phyloP scores from a whole-genome alignment of 2,329 filamentous ascomycete genomes.

The Nemania bipapillata region DNA sequence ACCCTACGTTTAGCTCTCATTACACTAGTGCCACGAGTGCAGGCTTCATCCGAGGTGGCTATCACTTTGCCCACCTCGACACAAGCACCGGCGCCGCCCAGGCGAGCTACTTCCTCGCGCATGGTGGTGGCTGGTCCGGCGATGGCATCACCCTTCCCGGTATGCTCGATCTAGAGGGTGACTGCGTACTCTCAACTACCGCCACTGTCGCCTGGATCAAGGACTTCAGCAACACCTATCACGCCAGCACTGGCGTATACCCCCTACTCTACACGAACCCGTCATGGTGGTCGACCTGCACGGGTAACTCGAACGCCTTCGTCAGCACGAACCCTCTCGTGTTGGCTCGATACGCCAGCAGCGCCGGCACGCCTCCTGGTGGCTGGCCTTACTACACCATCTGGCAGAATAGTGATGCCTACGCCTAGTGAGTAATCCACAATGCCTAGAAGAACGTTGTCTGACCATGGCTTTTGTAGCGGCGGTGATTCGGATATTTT shows the following conservation, averaged over 20 bases:
- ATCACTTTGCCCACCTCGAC: constrained; percentile 65
- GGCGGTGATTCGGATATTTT: constrained; percentile 66
- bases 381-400: constrained; percentile 65
- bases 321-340: constrained; percentile 59
- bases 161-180: constrained; percentile 66
- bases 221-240: constrained; percentile 64
- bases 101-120: constrained; percentile 62
- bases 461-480: neutral
- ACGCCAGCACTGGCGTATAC: constrained; percentile 58
- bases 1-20: constrained; percentile 60
- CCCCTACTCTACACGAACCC: constrained; percentile 65
- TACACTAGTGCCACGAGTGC: constrained; percentile 62
- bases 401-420: constrained; percentile 64
- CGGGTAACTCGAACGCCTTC: constrained; percentile 61
- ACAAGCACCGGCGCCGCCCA: constrained; percentile 59
- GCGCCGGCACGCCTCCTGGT: constrained; percentile 59
- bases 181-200: constrained; percentile 59
- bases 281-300: constrained; percentile 66
- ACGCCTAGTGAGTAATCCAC: constrained; percentile 49
- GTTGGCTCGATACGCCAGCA: constrained; percentile 58
- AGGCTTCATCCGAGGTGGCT: constrained; percentile 65
- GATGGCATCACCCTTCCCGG: constrained; percentile 67
- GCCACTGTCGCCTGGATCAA: constrained; percentile 64
- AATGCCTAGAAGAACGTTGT: too few relatives aligned
- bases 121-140: constrained; percentile 65